phyloP scores from a whole-genome alignment of 371 early-diverging fungal species.

The Zopfochytrium polystomum region DNA sequence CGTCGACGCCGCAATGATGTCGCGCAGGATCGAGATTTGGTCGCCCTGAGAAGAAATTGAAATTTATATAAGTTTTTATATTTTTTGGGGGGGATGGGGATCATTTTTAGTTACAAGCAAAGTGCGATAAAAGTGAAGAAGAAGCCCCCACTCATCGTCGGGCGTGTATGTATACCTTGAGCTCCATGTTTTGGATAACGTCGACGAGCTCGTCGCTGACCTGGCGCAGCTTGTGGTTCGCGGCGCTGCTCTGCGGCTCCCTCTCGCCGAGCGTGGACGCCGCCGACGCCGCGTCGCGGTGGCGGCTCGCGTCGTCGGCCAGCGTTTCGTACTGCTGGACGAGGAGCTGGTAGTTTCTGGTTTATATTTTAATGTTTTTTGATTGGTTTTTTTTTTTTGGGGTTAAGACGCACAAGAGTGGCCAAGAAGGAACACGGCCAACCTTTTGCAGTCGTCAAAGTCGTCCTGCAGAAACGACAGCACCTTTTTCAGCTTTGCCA shows the following conservation, averaged over 20 bases:
- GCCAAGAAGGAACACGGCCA: not conserved
- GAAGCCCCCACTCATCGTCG: not conserved
- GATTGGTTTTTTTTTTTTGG: not conserved
- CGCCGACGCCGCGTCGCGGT: not conserved
- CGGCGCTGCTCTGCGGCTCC: too few relatives aligned
- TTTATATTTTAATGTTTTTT: not conserved
- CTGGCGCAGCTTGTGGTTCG: slow-evolving; percentile 27
- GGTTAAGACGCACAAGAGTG: too few relatives aligned
- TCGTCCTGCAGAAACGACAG: slow-evolving; percentile 15
- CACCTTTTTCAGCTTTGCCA: slow-evolving; percentile 29
- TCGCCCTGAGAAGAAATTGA: slow-evolving; percentile 31
- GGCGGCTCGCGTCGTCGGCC: slow-evolving; percentile 17
- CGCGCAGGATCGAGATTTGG: slow-evolving; percentile 47
- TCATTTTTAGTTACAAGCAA: too few relatives aligned
- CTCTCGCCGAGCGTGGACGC: slow-evolving; percentile 1
- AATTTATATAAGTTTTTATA: not conserved
- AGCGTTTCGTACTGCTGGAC: slow-evolving; percentile 44
- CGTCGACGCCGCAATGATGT: slow-evolving; percentile 32
- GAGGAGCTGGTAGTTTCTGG: slow-evolving; percentile 40
- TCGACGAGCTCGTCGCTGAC: slow-evolving; percentile 44
- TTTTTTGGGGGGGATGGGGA: not conserved
- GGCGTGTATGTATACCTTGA: slow-evolving; percentile 29
- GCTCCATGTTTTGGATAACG: slow-evolving; percentile 46
- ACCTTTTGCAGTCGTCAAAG: slow-evolving; percentile 19
- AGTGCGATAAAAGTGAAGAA: too few relatives aligned